Evolutionary conservation across 2,329 filamentous ascomycete species (phyloP), one percentile per base, ranked within the genome.

Genomic region (Ramularia endophylla): DNA sequence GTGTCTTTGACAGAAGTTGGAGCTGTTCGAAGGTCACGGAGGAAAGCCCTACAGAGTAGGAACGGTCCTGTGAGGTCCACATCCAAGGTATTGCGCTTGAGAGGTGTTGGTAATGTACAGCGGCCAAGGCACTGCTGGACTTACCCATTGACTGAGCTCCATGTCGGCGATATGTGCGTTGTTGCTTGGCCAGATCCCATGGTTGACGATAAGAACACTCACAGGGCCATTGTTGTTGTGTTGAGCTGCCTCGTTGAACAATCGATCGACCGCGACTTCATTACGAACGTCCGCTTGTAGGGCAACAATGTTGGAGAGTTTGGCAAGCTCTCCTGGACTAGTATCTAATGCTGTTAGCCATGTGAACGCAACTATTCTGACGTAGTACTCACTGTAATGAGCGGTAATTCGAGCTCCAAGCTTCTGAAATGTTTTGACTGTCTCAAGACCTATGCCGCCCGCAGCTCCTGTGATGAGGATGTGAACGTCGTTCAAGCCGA

Each of bases 141-240:
- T 13, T 15, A 39, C 36, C 54, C 54, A 61, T 38, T 61, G 58
- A 3, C 30, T 31, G 2, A 60, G 43, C 3, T 43, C 40, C 56
- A 61, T 58, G 28, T 58, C 55, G 8, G 46, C 54, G 18, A 60
- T 53, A 7, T 43, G 45, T 41, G 35, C 30, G 31, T 49, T 31
- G 6, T 53, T 51, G 13, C 36, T 49, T 2, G 55, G 53, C 52
- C 53, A 57, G 19, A 59, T 48, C 7, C 55, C 65, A 31, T 65
- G 65, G 41, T 67, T 67, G 43, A 66, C 63, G 30, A 67, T 57
- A 2, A 68, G 58, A 4, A 65, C 60, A 47, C 65, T 61, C 3
- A 67, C 61, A 9, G 56, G 51, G 20, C 54, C 54, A 6, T 48
- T 51, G 42, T 67, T 65, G 32, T 63, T 54, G 22, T 11, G 22